These are phyloP conservation scores for Rubroshorea leprosula DNA, from an alignment of 345 rosid species.

Conservation along the genomic window DNA sequence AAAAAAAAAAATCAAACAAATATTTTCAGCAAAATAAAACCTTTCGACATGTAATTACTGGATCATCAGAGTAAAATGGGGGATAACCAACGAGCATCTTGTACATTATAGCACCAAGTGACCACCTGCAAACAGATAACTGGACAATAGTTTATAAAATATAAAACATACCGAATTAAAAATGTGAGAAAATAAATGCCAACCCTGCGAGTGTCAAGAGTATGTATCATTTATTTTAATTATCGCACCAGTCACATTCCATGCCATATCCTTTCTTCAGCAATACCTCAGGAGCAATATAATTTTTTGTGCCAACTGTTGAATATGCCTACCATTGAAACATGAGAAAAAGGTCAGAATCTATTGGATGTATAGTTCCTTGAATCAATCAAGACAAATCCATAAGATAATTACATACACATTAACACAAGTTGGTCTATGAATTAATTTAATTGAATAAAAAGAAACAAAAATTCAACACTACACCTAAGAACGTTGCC, in stretches of 20 bases:
- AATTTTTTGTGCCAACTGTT: slow-evolving; percentile 94
- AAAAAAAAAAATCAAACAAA: no score
- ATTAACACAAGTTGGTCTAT: no score
- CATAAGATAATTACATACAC: no score
- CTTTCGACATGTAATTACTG: slow-evolving; percentile 86
- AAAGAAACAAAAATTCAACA: neutral
- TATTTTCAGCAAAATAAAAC: slow-evolving; percentile 26
- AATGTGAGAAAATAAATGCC: neutral
- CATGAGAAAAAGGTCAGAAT: slow-evolving; percentile 14
- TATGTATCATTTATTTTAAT: no score
- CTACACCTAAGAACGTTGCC: no score
- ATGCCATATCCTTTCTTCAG: slow-evolving; percentile 97
- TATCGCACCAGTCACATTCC: slow-evolving; percentile 99
- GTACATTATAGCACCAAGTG: slow-evolving; percentile 93
- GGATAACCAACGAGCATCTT: slow-evolving; percentile 98
- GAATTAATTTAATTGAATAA: no score
- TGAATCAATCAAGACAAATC: no score
- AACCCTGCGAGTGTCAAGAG: neutral
- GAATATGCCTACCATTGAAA: slow-evolving; percentile 68
- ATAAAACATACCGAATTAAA: slow-evolving; percentile 9
- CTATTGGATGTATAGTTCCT: no score
- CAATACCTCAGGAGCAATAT: slow-evolving; percentile 93
- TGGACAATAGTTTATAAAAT: no score
- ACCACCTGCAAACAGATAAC: slow-evolving; percentile 62
- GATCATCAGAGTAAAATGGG: slow-evolving; percentile 94